Evolutionary conservation across 306 rosid genomes (phyloP), one percentile per base, ranked within the genome.

Genomic region (Biancaea sappan): DNA sequence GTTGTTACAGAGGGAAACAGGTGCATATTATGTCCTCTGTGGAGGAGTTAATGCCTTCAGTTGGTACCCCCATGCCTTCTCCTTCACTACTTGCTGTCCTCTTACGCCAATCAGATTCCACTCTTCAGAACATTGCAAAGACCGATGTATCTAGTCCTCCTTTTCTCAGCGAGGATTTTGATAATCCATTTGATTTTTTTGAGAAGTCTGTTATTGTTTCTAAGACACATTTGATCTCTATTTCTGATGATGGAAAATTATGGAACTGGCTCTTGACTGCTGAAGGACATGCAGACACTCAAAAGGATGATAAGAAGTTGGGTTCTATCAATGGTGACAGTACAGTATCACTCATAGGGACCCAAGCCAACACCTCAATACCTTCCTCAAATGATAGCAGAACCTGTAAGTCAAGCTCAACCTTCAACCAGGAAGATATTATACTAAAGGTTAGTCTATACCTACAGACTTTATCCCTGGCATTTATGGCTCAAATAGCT

Each of bases 21-120:
- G 92, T 79, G 74, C 97, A 87, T 77, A 19, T 74, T 70, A 86
- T 95, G 93, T 88, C 86, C 73, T 84, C 94, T 28, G 76, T 90
- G 91, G 99, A 95, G 78, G 99, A 95, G 84, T 77, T 95, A 84
- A 89, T 95, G 87, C 99, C 99, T 56, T 90, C 96, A 32, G 67
- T 92, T 40, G 98, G 99, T 73, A 92, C 93, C 82, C 73, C 87
- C 74, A 96, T 90, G 54, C 98, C 99, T 66, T 87, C 97, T 81
- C 97, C 98, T 71, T 85, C 93, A 40, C 68, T 90, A 62, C 96
- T 95, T 77, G 88, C 96, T 28, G 86, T 72, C 41, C 74, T 85
- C 68, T 77, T 95, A 71, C 83, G 90, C 92, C 94, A 80, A 80
- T 86, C 96, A 34, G 93, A 95, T 86, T 85, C 94, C 62, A 85